Percentiles rank a stretch among this genome's conserved stretches.
Evolutionary conservation across 78 protist species (phyloP).

Genomic region (Dictyostelium brefeldianum): DNA sequence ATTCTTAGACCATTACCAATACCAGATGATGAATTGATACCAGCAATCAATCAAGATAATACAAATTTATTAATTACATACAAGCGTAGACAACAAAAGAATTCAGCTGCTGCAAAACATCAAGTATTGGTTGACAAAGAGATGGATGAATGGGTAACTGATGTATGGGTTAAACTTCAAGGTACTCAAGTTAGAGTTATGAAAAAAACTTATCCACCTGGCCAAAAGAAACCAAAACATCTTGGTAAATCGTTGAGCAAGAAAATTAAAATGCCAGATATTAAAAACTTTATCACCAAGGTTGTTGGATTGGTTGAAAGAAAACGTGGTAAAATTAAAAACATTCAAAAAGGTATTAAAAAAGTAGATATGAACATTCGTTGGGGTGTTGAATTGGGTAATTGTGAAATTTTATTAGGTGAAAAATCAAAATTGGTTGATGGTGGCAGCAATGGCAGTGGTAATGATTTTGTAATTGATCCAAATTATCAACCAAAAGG

Average conservation of each 20-base stretch:
- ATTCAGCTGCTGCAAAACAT: too few relatives aligned
- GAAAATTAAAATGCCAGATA: conserved; percentile 65
- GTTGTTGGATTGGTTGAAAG: conserved; percentile 24
- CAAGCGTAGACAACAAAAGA: conserved; percentile 37
- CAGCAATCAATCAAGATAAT: conserved; percentile 37
- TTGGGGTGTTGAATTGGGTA: conserved; percentile 73
- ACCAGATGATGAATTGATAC: conserved; percentile 71
- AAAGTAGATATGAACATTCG: conserved; percentile 49
- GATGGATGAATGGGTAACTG: conserved; percentile 46
- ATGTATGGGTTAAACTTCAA: conserved; percentile 65
- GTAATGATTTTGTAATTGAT: neutral
- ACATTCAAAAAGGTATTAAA: conserved; percentile 55
- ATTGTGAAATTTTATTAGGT: conserved; percentile 72
- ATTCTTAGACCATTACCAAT: conserved; percentile 67
- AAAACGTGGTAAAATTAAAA: conserved; percentile 32
- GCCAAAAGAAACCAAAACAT: neutral
- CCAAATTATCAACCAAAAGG: conserved; percentile 61
- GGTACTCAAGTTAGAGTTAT: conserved; percentile 61
- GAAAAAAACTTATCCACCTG: conserved; percentile 26
- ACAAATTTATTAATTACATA: conserved; percentile 61
- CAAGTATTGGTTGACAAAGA: conserved; percentile 28
- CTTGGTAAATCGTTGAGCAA: neutral
- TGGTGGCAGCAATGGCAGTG: neutral
- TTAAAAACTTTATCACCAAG: conserved; percentile 59
- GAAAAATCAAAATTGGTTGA: conserved; percentile 25